Evolutionary conservation across 768 basidiomycete genomes (phyloP).

Genomic region (Strobilomyces confusus): DNA sequence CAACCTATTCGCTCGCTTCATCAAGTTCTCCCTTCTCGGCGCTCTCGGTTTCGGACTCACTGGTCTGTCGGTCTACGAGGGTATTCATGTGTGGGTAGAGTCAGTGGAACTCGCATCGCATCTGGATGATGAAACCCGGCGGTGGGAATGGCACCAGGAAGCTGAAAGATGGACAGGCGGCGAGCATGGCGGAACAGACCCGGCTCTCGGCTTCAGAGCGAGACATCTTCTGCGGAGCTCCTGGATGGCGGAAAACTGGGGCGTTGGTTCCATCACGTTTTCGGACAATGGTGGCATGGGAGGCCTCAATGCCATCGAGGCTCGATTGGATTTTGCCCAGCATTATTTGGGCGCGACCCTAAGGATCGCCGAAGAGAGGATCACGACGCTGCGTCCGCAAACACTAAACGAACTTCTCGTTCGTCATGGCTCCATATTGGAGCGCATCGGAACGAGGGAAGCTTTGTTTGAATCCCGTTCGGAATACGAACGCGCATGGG

Average conservation of each 20-base stretch:
- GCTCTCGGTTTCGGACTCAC: constrained; percentile 41
- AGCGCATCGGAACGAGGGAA: constrained; percentile 52
- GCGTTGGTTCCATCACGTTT: constrained; percentile 41
- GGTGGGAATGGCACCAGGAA: constrained; percentile 69
- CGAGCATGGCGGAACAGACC: constrained; percentile 63
- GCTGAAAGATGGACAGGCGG: constrained; percentile 61
- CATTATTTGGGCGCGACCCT: constrained; percentile 50
- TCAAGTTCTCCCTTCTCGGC: constrained; percentile 48
- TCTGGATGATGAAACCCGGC: constrained; percentile 46
- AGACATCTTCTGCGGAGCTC: constrained; percentile 62
- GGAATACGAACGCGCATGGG: constrained; percentile 59
- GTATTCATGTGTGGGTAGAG: constrained; percentile 63
- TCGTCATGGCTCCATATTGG: constrained; percentile 54
- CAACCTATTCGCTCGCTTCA: constrained; percentile 42
- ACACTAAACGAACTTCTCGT: constrained; percentile 53
- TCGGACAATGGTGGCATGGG: constrained; percentile 33
- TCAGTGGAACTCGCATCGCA: constrained; percentile 44
- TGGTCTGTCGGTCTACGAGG: constrained; percentile 49
- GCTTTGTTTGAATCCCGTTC: constrained; percentile 51
- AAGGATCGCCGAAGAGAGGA: constrained; percentile 39
- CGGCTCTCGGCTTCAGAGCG: constrained; percentile 57
- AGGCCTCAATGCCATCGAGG: constrained; percentile 45
- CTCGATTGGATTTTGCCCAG: constrained; percentile 52
- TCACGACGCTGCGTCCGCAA: constrained; percentile 41
- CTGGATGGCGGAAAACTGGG: constrained; percentile 72